Evolutionary conservation across 2,329 filamentous ascomycete species (phyloP), one percentile per base, ranked within the genome.

Genomic region (Dactylellina drechsleri): DNA sequence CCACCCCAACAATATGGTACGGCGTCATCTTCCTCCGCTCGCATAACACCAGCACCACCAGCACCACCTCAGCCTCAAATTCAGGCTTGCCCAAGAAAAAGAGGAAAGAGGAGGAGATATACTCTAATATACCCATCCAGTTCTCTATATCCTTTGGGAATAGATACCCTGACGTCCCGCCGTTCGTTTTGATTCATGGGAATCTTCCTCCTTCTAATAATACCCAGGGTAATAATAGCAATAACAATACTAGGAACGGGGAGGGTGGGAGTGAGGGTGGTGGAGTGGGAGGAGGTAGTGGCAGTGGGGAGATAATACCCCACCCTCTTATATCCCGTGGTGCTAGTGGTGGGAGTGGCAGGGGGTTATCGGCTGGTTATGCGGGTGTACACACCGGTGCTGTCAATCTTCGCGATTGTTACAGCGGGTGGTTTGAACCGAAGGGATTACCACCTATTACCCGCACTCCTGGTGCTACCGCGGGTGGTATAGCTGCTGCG

Each of bases 111-210:
- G 31, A 26, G 5, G 58, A 61, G 7, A 28, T 66, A 2, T 74
- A 74, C 20, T 43, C 49, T 0, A 61, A 66, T 43, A 58, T 74
- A 0, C 70, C 70, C 5, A 61, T 74, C n/a, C 40, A 57, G 1
- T 74, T 74, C 23, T 60, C 49, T 49, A 67, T 74, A 41, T 62
- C 70, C 4, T 74, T 74, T 23, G 61, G 61, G 4, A 74, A 59
- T 16, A 61, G 43, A 49, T 74, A 74, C 31, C 70, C 70, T 1
- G 45, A 54, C 2, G 36, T 49, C n/a, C 70, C 70, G 13, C 70
- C 70, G 15, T 74, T 74, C 50, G 62, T 74, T 13, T 54, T 74
- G 5, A 15, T 74, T 1, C 57, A 66, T 41, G 56, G 49, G 18
- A 56, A 31, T 6, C 16, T 13, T 7, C n/a, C 12, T 18, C n/a